These are phyloP conservation scores for Toxoplasma gondii DNA, from an alignment of 169 alveolate genomes.

Conservation along the genomic window DNA sequence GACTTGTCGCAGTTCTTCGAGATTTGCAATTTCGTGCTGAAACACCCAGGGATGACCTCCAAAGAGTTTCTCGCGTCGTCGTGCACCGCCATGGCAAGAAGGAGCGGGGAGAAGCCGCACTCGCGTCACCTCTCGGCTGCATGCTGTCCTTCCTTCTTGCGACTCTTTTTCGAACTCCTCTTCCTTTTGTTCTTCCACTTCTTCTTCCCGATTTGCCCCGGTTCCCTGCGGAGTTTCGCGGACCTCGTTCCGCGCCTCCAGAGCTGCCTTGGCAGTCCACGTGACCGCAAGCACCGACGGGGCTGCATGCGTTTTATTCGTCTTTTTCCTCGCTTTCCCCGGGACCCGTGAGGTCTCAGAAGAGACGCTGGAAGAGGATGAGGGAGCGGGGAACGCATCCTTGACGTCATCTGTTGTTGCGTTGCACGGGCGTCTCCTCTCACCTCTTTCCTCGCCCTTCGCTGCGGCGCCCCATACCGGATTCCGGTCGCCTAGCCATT, in stretches of 20 bases:
- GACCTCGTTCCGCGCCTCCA: background rate
- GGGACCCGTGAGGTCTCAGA: background rate
- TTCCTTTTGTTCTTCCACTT: no score
- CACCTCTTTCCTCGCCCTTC: no score
- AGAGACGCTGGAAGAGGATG: background rate
- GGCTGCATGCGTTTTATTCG: background rate
- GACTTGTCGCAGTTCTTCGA: background rate
- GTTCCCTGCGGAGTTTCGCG: no score
- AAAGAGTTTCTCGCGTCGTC: constrained; percentile 4
- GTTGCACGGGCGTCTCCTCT: no score
- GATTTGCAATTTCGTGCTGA: background rate
- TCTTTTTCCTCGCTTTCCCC: background rate
- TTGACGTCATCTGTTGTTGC: background rate
- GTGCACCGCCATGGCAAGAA: background rate
- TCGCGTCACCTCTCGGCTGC: background rate
- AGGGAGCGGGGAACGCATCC: background rate
- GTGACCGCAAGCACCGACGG: background rate
- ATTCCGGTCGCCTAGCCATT: no score
- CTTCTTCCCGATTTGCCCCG: no score
- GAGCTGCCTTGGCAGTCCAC: background rate
- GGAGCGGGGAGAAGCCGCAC: background rate
- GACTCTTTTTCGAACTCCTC: no score
- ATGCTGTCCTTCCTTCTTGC: no score
- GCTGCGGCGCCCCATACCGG: no score
- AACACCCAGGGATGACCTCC: constrained; percentile 21